Evolutionary conservation across 495 filamentous ascomycete genomes (phyloP), one percentile per base, ranked within the genome.

Genomic region (Neurospora africana): DNA sequence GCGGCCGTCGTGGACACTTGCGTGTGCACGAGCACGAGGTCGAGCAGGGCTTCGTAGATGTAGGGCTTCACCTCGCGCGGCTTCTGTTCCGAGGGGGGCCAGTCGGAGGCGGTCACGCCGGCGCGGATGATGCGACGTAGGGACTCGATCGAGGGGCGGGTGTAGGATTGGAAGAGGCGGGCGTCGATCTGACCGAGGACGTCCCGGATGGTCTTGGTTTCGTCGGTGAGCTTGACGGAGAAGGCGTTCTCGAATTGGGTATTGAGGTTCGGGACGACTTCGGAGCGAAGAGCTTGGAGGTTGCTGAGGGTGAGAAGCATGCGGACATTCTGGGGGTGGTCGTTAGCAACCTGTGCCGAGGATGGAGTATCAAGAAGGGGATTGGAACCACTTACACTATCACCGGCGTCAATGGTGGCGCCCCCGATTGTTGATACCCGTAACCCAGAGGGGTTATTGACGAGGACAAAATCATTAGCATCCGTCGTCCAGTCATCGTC

Each of bases 241-340:
- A 99, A 98, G 70, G 89, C 85, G 30, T 90, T 91, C 80, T 98
- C 95, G 78, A 98, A 98, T 74, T 93, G 90, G 47, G 89, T 84
- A 76, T 95, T 91, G 53, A 99, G 86, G 69, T 91, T 89, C 1
- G 93, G 94, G 3, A 98, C 90, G 36, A 92, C 84, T 69, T 94
- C 89, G 30, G 88, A 82, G 70, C 92, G 89, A 13, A 99, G 87
- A 39, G 88, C 84, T 77, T 93, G 89, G 68, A 99, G 88, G 80
- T 98, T 98, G 71, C 90, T 92, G 23, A 99, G 88, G 13, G 96
- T 99, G 13, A 98, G 84, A 43, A 99, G 91, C 84, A 97, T 93
- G 72, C 94, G 92, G 41, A 95, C 90, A 75, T 95, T 94, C 92
- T 96, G 76, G 30, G 35, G 39, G n/a, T 21, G 38, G 21, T 69